Base-by-base conservation (phyloP, 257 asterid species). In the Osmanthus fragrans region DNA sequence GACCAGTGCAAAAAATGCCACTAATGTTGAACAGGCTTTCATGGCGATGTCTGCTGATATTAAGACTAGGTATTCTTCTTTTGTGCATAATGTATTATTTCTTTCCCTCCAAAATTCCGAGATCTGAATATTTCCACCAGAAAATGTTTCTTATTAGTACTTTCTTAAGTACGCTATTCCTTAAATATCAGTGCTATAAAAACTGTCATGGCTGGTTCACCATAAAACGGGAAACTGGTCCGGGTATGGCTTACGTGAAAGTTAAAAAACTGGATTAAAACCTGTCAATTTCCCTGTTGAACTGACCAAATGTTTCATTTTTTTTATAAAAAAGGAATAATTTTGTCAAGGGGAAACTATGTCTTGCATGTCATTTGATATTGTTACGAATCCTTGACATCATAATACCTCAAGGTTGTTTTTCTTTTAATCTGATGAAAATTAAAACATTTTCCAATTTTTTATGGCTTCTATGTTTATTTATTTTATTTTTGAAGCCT, bases 21-120 rank as follows among this genome's bases (percentile, higher is more conserved):
- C 85, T 65, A 92, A 92, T 18, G 96, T 90, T 72, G 96, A 92
- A 77, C 91, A 92, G 84, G 94, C 96, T 81, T 92, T 92, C 93
- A 92, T 90, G 97, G 97, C 94, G 58, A 90, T 92, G 97, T 76
- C 96, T 39, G 83, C 92, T 40, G 92, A 89, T 54, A 88, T 92
- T 66, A 92, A 90, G 90, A 90, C 79, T 70, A 92, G 97, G 97
- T 92, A 72, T 60, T 49, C 74, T 72, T 71, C 45, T 70, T 39
- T 74, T 10, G 16, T 54, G 15, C 58, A 21, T 33, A 11, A 64
- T 25, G 11, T 7, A 40, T 40, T 30, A 10, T 39, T 36, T 60
- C 12, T 60, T 58, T 7, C 4, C 37, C 60, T 10, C n/a, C 37
- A 15, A 39, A 40, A 2, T 25, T 60, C 68, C 21, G 23, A 16